Evolutionary conservation across 257 asterid genomes (phyloP).

Genomic region (Nicotiana attenuata): DNA sequence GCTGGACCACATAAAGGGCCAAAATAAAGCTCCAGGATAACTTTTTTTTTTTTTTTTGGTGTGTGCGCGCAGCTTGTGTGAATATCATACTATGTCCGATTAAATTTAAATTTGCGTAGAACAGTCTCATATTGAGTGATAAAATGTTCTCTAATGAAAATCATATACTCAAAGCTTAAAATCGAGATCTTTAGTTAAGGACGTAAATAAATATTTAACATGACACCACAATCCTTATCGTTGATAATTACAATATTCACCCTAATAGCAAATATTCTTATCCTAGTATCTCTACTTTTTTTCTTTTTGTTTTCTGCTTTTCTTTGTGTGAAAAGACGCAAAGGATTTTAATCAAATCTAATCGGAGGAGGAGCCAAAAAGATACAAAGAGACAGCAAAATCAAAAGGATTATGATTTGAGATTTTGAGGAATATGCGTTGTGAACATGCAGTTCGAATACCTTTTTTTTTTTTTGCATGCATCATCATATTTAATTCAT

Average conservation of each 20-base stretch:
- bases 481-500: background rate
- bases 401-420: background rate
- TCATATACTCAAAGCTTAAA: no score
- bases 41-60: no score
- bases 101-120: no score
- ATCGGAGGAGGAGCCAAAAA: background rate
- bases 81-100: no score
- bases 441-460: background rate
- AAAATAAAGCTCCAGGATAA: no score
- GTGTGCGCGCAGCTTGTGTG: no score
- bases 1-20: background rate
- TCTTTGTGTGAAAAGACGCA: conserved; percentile 29
- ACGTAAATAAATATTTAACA: no score
- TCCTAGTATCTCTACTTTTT: background rate
- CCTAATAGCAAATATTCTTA: background rate
- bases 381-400: conserved; percentile 5
- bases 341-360: conserved; percentile 11
- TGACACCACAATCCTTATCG: no score
- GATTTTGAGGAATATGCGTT: conserved; percentile 4
- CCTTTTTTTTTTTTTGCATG: background rate
- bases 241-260: no score
- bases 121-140: no score
- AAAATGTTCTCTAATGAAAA: no score
- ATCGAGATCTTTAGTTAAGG: no score
- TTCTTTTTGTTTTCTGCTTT: background rate